Base-by-base conservation (phyloP, 2,329 filamentous ascomycete species). In the Neonectria sp. region DNA sequence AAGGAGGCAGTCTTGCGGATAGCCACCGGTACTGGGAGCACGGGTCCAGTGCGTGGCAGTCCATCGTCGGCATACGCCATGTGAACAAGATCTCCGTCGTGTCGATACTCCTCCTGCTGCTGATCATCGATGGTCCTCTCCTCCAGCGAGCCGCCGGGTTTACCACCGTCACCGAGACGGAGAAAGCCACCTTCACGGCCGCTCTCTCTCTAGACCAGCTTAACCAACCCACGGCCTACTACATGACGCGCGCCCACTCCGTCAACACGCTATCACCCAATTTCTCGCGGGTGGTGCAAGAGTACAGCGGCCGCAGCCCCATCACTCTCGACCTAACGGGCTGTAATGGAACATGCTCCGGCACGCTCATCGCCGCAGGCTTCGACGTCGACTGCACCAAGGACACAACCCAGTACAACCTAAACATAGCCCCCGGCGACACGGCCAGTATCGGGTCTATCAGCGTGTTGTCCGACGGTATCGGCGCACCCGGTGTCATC, bases 1-100 rank as follows among this genome's bases (percentile, higher is more conserved):
- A 60, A n/a, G 56, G 62, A 17, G 46, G 55, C 24, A 60, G 27
- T 15, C 55, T 65, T 3, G 48, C 33, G n/a, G 62, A 65, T 15
- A 60, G 55, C n/a, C 62, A 65, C 33, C 62, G 56, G 11, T 60
- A 60, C 25, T 65, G 56, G 62, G 35, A 60, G 27, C 51, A 65
- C 29, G 62, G 62, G 17, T 55, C 62, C 3, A 65, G 62, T 24
- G 55, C 62, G 7, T 40, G 53, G 12, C 25, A 40, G 24, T 53
- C 62, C 9, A 29, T 65, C 17, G 13, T 65, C 7, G 46, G 51
- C 15, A 24, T 60, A 11, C 46, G 48, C 33, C 51, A 65, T 24
- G 29, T 60, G 6, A 65, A 53, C 49, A 65, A 60, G 29, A 49
- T 65, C 13, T 55, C 62, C n/a, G 21, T 65, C 5, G 55, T 40